phyloP scores from a whole-genome alignment of 768 basidiomycete species.

The Phaeotremella skinneri region DNA sequence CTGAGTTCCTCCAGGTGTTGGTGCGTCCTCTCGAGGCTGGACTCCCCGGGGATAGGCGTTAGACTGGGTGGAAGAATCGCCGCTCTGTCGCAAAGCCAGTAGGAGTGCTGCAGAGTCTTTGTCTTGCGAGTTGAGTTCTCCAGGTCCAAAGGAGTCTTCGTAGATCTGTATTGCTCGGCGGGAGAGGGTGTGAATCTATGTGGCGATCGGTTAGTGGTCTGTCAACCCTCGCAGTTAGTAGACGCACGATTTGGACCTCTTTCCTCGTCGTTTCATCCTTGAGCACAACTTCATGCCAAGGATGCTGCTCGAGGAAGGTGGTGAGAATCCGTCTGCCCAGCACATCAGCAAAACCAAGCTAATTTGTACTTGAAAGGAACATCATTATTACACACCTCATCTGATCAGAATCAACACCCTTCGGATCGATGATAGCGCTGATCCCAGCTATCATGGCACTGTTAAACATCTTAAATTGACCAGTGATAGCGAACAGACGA shows the following conservation, averaged over 20 bases:
- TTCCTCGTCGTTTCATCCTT: conserved; percentile 49
- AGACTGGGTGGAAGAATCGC: conserved; percentile 25
- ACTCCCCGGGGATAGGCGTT: conserved; percentile 20
- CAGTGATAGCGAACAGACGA: conserved; percentile 34
- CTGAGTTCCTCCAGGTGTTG: conserved; percentile 9
- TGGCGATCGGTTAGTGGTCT: background rate
- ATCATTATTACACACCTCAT: conserved; percentile 36
- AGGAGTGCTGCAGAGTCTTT: conserved; percentile 43
- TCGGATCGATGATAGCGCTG: conserved; percentile 49
- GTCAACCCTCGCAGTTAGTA: background rate
- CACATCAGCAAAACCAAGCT: conserved; percentile 19
- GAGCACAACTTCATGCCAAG: conserved; percentile 33
- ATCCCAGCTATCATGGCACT: conserved; percentile 52
- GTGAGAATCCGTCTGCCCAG: conserved; percentile 39
- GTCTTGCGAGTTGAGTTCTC: conserved; percentile 33
- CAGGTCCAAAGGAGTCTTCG: conserved; percentile 38
- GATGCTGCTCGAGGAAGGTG: conserved; percentile 48
- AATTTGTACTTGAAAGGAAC: conserved; percentile 19
- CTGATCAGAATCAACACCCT: conserved; percentile 45
- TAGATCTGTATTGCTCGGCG: conserved; percentile 44
- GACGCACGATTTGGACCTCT: conserved; percentile 48
- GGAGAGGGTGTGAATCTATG: conserved; percentile 48
- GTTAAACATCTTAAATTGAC: conserved; percentile 50
- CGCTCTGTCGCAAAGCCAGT: conserved; percentile 42
- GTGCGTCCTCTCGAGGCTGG: conserved; percentile 23